Base-by-base conservation (phyloP, 192 early-diverging fungal genomes). In the Mortierella alpina region DNA sequence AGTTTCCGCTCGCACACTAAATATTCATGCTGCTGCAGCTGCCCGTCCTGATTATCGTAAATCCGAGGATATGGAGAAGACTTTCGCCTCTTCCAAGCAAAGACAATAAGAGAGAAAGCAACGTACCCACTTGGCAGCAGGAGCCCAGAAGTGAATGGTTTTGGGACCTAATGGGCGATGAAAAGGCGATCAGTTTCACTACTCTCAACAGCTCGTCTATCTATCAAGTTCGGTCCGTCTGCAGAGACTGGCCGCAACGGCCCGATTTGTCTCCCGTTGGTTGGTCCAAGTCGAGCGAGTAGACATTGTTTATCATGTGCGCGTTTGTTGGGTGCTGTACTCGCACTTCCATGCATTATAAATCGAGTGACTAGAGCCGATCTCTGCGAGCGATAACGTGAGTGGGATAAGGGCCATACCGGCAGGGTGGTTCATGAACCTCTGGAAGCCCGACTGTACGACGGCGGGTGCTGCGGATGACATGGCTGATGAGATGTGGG, bases 91-190 rank as follows among this genome's bases (percentile, higher is more conserved):
- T 18, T 60, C 7, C 13, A 39, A 66, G 3, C n/a, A 52, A 39
- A 56, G 23, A 17, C 22, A 14, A 23, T 2, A 53, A 66, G 0
- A 3, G 39, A 20, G n/a, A 71, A 73, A 8, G 48, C 12, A 39
- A 78, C 82, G 63, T 88, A 93, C 92, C 94, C 94, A 95, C 92
- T 96, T 96, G 86, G 89, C 91, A 60, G 91, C 85, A 59, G 98
- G 98, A 1, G 96, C 98, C 98, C 98, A 99, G 82, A 99, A 99
- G 84, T 96, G 95, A 73, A 99, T 92, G 55, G 98, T 99, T 87
- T 97, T 97, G 70, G 98, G 98, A 63, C 96, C 96, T 93, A 76
- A 31, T 31, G 31, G 31, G 3, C 31, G 31, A 31, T 31, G 31
- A 31, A 31, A 31, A 31, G 31, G 31, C 31, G 31, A 31, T 31